These are phyloP conservation scores for Monilinia laxa DNA, from an alignment of 2,329 filamentous ascomycete genomes.

Conservation along the genomic window DNA sequence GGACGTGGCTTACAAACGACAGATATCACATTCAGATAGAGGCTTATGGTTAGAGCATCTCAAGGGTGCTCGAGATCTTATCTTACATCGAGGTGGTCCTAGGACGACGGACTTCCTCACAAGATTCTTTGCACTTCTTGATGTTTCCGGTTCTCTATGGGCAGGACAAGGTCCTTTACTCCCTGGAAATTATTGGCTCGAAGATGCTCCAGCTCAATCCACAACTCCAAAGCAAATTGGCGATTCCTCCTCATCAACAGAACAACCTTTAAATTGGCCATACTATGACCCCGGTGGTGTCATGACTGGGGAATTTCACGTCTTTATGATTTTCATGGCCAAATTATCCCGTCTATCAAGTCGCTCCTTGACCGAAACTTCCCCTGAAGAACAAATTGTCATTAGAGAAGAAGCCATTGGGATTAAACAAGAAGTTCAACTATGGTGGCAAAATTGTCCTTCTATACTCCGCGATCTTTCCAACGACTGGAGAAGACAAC, in stretches of 20 bases:
- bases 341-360: constrained; percentile 35
- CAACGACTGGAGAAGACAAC: constrained; percentile 36
- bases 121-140: constrained; percentile 38
- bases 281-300: constrained; percentile 37
- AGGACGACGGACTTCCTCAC: constrained; percentile 35
- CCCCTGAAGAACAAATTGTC: constrained; percentile 25
- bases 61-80: constrained; percentile 38
- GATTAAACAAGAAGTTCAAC: constrained; percentile 30
- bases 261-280: constrained; percentile 31
- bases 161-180: constrained; percentile 36
- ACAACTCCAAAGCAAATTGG: constrained; percentile 11
- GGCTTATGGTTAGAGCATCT: constrained; percentile 38
- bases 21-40: constrained; percentile 38
- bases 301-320: constrained; percentile 36
- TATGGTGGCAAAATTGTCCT: constrained; percentile 36
- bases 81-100: constrained; percentile 37
- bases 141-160: constrained; percentile 37
- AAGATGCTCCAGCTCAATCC: constrained; percentile 23
- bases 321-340: constrained; percentile 39
- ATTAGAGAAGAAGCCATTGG: constrained; percentile 28
- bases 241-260: constrained; percentile 1
- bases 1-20: constrained; percentile 18
- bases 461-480: constrained; percentile 34
- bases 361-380: constrained; percentile 31
- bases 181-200: constrained; percentile 39